A percentile compares a stretch with the other conserved stretches of the same genome.
Conservation (phyloP, 1,284 basidiomycete genomes). For the Ceratobasidium theobromae region DNA sequence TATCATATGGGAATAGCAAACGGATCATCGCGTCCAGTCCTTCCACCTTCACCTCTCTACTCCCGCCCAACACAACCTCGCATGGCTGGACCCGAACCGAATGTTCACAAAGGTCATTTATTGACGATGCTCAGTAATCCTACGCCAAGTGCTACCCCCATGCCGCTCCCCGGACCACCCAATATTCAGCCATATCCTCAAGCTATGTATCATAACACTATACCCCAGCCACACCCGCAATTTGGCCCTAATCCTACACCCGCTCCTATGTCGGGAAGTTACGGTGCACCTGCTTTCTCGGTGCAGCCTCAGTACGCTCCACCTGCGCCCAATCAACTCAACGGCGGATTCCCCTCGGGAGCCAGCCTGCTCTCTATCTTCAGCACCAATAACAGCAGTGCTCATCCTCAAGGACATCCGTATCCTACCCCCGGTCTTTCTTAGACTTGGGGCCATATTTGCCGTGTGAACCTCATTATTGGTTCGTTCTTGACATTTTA, state of each 20-base stretch:
- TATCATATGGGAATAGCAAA: neutral
- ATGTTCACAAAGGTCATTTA: conserved; percentile 57
- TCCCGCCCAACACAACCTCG: conserved; percentile 35
- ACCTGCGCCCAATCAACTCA: neutral
- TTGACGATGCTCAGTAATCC: conserved; percentile 44
- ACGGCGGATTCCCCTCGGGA: conserved; percentile 24
- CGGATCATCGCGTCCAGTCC: conserved; percentile 31
- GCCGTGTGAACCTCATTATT: neutral
- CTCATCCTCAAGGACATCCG: conserved; percentile 6
- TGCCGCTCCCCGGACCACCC: conserved; percentile 1
- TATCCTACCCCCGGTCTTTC: conserved; percentile 24
- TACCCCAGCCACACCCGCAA: neutral
- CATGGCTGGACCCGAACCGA: conserved; percentile 45
- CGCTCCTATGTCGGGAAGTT: neutral
- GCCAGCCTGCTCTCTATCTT: conserved; percentile 11
- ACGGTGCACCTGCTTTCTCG: conserved; percentile 5
- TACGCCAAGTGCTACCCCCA: conserved; percentile 8
- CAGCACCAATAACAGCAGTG: neutral
- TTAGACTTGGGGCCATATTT: neutral
- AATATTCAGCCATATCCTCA: conserved; percentile 6
- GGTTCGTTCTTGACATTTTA: conserved; percentile 22
- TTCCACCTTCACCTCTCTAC: conserved; percentile 38
- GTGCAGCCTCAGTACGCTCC: conserved; percentile 15
- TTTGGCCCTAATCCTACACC: conserved; percentile 1
- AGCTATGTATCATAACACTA: conserved; percentile 25